Percentiles rank a stretch among this genome's conserved stretches.
These are phyloP conservation scores for Penicillium verrucosum DNA, from an alignment of 2,329 filamentous ascomycete species.

Conservation along the genomic window DNA sequence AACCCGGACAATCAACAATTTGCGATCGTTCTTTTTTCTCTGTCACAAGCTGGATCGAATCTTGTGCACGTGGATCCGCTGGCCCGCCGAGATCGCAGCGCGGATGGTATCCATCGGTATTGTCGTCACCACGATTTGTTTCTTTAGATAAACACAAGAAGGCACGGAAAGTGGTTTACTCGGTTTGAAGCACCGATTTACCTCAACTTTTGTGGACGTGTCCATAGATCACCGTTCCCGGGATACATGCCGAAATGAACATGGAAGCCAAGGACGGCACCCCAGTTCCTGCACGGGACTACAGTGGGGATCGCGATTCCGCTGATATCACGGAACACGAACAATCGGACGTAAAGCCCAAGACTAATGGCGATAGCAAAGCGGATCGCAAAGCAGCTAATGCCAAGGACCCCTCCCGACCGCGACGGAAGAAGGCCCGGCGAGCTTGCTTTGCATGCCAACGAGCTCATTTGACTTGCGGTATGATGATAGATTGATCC, in stretches of 20 bases:
- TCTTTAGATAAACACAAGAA: conserved; percentile 13
- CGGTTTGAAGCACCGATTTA: neutral
- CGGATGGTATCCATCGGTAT: conserved; percentile 17
- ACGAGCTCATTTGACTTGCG: conserved; percentile 93
- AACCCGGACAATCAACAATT: neutral
- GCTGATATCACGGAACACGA: conserved; percentile 37
- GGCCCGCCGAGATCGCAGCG: conserved; percentile 15
- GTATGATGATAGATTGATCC: conserved; percentile 57
- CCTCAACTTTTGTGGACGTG: conserved; percentile 2
- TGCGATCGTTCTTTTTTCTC: conserved; percentile 9
- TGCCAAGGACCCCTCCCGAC: conserved; percentile 85
- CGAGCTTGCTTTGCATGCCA: conserved; percentile 96
- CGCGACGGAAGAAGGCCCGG: conserved; percentile 90
- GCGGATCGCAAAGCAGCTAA: conserved; percentile 58
- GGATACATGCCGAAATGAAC: conserved; percentile 34
- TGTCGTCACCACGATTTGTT: conserved; percentile 14
- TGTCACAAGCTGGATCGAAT: neutral
- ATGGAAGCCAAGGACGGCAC: conserved; percentile 36
- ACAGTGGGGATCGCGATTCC: conserved; percentile 38
- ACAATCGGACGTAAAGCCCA: conserved; percentile 44
- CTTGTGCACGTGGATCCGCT: conserved; percentile 17
- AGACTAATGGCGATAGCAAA: conserved; percentile 49
- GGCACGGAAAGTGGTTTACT: neutral
- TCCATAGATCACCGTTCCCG: neutral
- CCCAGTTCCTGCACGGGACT: conserved; percentile 36